Evolutionary conservation across 2,329 filamentous ascomycete genomes (phyloP), one percentile per base, ranked within the genome.

Genomic region (Fusarium graminum): DNA sequence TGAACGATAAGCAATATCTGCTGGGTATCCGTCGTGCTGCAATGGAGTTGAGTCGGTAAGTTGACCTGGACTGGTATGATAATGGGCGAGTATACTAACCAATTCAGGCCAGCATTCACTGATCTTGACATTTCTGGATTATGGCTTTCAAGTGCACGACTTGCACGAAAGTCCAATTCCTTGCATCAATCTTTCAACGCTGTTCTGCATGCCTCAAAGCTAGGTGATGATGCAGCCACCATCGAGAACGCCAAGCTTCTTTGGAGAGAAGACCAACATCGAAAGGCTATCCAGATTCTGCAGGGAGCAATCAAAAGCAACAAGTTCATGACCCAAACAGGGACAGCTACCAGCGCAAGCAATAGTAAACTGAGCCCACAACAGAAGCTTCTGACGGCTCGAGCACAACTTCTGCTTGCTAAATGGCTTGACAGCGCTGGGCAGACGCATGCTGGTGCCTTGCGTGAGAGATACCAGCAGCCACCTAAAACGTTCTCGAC

Each of bases 371-470:
- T 80, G 17, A 84, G 82, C 47, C 72, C 78, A 2, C 83, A 88
- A 44, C 85, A 87, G 67, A 86, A 83, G 60, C 79, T 90, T 36
- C 79, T 93, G 42, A 88, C 86, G n/a, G 90, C 89, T 8, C 85
- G 93, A 76, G 94, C 95, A 25, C 90, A 97, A 74, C 83, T 99
- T 10, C 83, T 98, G 34, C 86, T 97, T 26, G 95, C 95, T 13
- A 98, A 97, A 76, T 99, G 96, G 96, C 89, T 97, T 28, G 96
- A 98, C 74, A 90, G 86, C 55, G 92, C 94, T n/a, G 95, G 95
- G 7, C 94, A 98, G 76, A 97, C 93, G 3, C 92, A 97, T 72
- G 92, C 92, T 6, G 86, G 88, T 42, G 88, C 92, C 6, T 85
- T 98, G 65, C 88, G 92, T 43, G 85, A 89, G 52, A 92, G 92